phyloP scores from a whole-genome alignment of 2,329 filamentous ascomycete genomes.

The Cucurbitaria berberidis region DNA sequence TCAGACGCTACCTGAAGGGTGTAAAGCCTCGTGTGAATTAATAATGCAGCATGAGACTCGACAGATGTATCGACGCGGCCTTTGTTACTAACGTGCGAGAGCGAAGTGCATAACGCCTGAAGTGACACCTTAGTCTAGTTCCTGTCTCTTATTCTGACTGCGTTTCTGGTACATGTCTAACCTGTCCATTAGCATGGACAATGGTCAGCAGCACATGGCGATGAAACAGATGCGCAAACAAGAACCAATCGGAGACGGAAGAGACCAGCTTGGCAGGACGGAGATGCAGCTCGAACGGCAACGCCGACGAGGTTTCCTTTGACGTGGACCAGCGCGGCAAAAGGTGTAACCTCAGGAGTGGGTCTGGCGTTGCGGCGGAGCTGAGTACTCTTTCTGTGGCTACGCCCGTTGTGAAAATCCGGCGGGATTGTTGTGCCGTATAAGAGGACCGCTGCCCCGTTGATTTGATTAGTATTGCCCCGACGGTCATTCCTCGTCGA shows the following conservation, averaged over 20 bases:
- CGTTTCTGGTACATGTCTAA: no score
- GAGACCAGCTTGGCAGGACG: slow-evolving; percentile 2
- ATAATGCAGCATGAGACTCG: no score
- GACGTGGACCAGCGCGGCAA: slow-evolving; percentile 8
- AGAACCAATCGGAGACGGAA: neutral
- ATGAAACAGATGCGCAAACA: neutral
- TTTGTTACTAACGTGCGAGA: no score
- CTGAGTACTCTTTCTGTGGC: neutral
- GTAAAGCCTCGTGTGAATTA: no score
- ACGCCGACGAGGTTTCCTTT: slow-evolving; percentile 7
- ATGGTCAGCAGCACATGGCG: neutral
- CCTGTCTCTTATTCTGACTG: no score
- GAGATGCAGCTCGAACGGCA: slow-evolving; percentile 5
- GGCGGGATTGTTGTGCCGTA: neutral
- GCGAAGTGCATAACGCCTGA: no score
- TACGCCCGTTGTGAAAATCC: neutral
- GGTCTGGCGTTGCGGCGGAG: neutral
- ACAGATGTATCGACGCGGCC: no score
- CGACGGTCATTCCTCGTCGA: no score
- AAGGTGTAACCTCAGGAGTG: neutral
- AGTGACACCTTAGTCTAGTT: no score
- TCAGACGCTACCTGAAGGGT: no score
- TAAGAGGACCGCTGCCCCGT: neutral
- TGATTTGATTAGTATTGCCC: neutral
- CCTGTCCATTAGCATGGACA: no score